Conservation (phyloP, 2,329 filamentous ascomycete species). For the Ceratocystis alfenasii region DNA sequence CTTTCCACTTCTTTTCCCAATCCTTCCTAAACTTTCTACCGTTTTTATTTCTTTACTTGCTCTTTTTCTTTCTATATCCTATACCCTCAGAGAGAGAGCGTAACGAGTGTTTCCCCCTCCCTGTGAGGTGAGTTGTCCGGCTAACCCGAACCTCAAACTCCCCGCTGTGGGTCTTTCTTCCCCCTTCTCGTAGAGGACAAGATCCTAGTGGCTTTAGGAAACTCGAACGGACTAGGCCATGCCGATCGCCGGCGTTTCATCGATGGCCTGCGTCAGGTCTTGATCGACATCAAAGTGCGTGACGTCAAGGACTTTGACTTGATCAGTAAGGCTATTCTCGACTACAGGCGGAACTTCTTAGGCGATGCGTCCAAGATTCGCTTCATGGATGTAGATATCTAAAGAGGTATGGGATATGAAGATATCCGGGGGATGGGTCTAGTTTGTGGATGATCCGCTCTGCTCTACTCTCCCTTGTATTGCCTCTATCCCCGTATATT, state of each 20-base stretch:
- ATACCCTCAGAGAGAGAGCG: constrained; percentile 9
- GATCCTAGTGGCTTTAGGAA: constrained; percentile 60
- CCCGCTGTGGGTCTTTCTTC: constrained; percentile 5
- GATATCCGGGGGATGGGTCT: too few species aligned
- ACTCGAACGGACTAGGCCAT: constrained; percentile 50
- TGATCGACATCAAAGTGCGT: constrained; percentile 46
- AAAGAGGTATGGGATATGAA: neutral
- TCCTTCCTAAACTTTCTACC: too few species aligned
- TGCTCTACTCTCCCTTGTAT: too few species aligned
- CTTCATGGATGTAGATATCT: constrained; percentile 19
- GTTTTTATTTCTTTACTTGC: neutral
- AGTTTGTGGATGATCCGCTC: neutral
- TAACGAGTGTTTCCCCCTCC: constrained; percentile 10
- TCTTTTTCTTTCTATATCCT: neutral
- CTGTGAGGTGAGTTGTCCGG: constrained; percentile 10
- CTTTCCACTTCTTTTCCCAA: neutral
- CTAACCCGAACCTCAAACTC: constrained; percentile 3
- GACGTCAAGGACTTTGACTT: constrained; percentile 54
- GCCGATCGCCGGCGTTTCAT: constrained; percentile 51
- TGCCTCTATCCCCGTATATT: too few species aligned
- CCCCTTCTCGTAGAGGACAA: constrained; percentile 47
- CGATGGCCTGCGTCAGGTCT: constrained; percentile 47
- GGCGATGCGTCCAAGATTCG: constrained; percentile 50
- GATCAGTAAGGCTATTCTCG: constrained; percentile 55
- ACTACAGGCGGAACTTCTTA: constrained; percentile 53